phyloP scores from a whole-genome alignment of 345 rosid genomes.

The Cardiospermum halicacabum region DNA sequence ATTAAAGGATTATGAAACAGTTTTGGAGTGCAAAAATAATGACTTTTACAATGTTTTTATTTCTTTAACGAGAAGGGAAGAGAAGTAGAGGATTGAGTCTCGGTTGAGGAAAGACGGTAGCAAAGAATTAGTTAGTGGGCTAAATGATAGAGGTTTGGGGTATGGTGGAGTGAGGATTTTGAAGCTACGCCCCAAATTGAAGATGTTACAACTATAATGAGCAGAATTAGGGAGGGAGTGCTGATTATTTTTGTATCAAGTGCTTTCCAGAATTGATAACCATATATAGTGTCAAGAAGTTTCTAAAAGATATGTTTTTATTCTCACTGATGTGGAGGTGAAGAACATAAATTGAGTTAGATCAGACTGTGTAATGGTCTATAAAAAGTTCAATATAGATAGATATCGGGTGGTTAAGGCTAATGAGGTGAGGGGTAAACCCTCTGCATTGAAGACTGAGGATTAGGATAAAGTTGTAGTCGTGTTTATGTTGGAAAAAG shows the following conservation, averaged over 20 bases:
- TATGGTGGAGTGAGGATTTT: constrained; percentile 61
- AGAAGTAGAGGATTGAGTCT: constrained; percentile 75
- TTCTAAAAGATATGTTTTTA: constrained; percentile 81
- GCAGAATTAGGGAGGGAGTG: constrained; percentile 87
- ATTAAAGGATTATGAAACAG: constrained; percentile 63
- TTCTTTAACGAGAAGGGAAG: constrained; percentile 75
- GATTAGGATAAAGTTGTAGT: constrained; percentile 96
- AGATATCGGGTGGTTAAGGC: constrained; percentile 81
- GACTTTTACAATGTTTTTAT: constrained; percentile 78
- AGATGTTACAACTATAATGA: constrained; percentile 62
- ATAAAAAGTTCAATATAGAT: constrained; percentile 93
- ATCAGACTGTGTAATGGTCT: constrained; percentile 89
- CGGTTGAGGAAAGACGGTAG: constrained; percentile 96
- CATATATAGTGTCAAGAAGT: constrained; percentile 91
- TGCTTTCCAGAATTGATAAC: constrained; percentile 85
- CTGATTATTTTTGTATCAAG: constrained; percentile 90
- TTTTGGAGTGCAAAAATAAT: constrained; percentile 61
- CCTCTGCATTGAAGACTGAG: constrained; percentile 67
- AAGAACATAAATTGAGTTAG: constrained; percentile 79
- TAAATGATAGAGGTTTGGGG: constrained; percentile 76
- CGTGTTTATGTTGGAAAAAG: constrained; percentile 84
- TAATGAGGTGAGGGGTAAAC: constrained; percentile 91
- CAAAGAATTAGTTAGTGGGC: constrained; percentile 80
- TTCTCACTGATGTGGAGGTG: constrained; percentile 82
- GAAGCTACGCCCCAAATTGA: too few species aligned